Evolutionary conservation across 225 moss, liverwort and hornwort genomes (phyloP).

Genomic region (Sphagnum contortum): DNA sequence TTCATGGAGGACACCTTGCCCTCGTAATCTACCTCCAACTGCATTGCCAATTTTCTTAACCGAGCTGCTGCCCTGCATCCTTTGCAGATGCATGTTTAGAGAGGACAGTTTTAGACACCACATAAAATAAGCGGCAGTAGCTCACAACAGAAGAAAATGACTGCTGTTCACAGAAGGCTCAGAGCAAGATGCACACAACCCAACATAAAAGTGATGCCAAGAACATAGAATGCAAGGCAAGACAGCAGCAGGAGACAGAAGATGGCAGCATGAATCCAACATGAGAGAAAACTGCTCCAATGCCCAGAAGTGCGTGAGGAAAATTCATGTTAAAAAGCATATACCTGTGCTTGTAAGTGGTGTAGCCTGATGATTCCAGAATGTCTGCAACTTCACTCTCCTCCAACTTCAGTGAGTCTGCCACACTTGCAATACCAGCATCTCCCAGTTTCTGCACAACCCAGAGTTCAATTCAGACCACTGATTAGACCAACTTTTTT

Average conservation of each 20-base stretch:
- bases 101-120: no score
- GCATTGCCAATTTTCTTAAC: constrained; percentile 17
- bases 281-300: background rate
- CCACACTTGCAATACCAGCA: constrained; percentile 18
- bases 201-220: no score
- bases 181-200: no score
- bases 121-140: no score
- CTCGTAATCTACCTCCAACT: constrained; percentile 22
- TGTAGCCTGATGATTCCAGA: constrained; percentile 28
- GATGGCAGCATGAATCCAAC: background rate
- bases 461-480: no score
- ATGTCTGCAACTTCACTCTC: constrained; percentile 30
- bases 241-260: background rate
- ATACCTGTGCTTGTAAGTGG: constrained; percentile 31
- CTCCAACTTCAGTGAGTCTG: constrained; percentile 20
- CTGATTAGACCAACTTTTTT: no score
- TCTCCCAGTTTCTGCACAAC: constrained; percentile 17
- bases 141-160: no score
- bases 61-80: constrained; percentile 25
- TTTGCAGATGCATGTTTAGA: background rate
- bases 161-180: no score
- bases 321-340: background rate
- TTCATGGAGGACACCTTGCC: constrained; percentile 33
- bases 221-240: no score
- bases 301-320: no score